Conservation (phyloP, 441 rosid genomes). For the Mallotus japonicus region DNA sequence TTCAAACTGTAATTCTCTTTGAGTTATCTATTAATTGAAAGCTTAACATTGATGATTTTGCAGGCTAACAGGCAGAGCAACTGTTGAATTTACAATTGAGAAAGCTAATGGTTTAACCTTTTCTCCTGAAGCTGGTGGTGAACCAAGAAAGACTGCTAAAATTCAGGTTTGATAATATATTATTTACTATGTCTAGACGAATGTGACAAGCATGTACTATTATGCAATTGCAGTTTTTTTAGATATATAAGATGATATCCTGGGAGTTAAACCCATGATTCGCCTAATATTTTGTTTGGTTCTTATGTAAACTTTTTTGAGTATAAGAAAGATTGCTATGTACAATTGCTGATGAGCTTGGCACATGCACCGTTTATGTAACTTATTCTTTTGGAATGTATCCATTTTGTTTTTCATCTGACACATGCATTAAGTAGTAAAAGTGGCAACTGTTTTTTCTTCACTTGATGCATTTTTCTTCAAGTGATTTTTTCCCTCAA, state of each 20-base stretch:
- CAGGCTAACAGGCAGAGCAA: slow-evolving; percentile 88
- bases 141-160: slow-evolving; percentile 62
- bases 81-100: slow-evolving; percentile 72
- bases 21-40: not conserved
- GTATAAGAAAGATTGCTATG: not conserved
- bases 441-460: no score
- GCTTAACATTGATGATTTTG: not conserved
- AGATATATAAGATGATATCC: no score
- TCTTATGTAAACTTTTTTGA: no score
- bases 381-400: not conserved
- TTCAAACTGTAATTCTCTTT: not conserved
- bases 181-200: not conserved
- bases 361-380: not conserved
- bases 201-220: not conserved
- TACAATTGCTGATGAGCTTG: not conserved
- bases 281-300: not conserved
- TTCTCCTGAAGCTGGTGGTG: slow-evolving; percentile 77
- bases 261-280: not conserved
- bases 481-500: no score
- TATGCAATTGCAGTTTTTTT: no score
- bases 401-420: not conserved
- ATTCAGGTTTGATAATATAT: slow-evolving; percentile 55
- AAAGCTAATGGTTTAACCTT: slow-evolving; percentile 81
- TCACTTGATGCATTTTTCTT: no score
- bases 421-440: no score